Base-by-base conservation (phyloP, 129 eudicot species). In the Flaveria sonorensis region DNA sequence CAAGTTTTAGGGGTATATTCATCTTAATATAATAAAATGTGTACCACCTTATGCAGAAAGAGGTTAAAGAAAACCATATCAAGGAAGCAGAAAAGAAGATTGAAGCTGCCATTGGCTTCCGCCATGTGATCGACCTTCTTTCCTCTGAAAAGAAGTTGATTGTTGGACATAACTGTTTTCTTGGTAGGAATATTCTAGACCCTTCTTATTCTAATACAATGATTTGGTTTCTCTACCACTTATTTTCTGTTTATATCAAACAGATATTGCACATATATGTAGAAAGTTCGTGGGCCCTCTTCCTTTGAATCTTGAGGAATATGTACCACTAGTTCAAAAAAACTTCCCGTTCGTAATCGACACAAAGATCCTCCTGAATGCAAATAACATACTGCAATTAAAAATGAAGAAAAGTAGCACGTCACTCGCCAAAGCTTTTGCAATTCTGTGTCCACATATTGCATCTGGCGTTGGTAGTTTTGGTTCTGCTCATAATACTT, bases 141-240 rank as follows among this genome's bases (percentile, higher is more conserved):
- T 86, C 88, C 60, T 81, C 96, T 12, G 99, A 89, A 68, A 80
- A 84, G 79, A 94, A 94, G 85, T 84, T 94, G 85, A 83, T 94
- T 72, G 96, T 94, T 60, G 99, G 99, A 55, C 99, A 94, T 76
- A 91, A 94, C 83, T 91, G 99, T 79, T 94, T 94, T 84, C 96
- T 94, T 51, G 99, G 97, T 94, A 93, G 24, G 68, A 56, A 47
- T 23, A 13, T 59, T 24, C 6, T 36, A 60, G 62, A 66, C 51
- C 60, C 23, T 67, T 70, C 50, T 66, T 60, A 65, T 30, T n/a
- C 2, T 42, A 63, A 19, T 12, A 56, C 4, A 32, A 21, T 71
- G 28, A 45, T 48, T 68, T 14, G 47, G 30, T 28, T 81, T 47
- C 21, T 59, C 6, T 46, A 43, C 14, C 40, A 67, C 75, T 67